Base-by-base conservation (phyloP, 2,329 filamentous ascomycete species). In the Pestalotiopsis fici region DNA sequence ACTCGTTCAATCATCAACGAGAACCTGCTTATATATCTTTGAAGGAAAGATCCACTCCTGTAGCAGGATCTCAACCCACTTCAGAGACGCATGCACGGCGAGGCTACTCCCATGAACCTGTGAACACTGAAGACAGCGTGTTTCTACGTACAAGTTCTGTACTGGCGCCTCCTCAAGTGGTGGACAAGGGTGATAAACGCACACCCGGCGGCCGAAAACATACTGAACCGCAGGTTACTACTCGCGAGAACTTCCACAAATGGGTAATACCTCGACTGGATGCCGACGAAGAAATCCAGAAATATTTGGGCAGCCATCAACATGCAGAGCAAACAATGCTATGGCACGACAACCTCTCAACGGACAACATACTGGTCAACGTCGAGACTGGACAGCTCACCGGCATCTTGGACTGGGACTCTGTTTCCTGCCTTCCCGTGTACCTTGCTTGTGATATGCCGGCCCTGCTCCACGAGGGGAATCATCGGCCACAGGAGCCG, bases 351-450 rank as follows among this genome's bases (percentile, higher is more conserved):
- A 72, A 75, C 35, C 69, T 80, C 3, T 78, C 74, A 3, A 54
- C 70, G 4, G 71, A 77, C 55, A 80, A 81, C 66, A 76, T 81
- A 21, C 69, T 80, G 7, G 75, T 81, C 2, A 73, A 80, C 6
- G 28, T 37, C 37, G 69, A 75, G 2, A 67, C 72, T 1, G 77
- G 77, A 9, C 39, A 71, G 12, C 65, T 80, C 7, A 71, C 70
- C 15, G 78, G 74, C 4, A 64, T 80, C 6, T 55, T 78, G n/a
- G 77, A 77, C 65, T 80, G 78, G 78, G 74, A 78, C 39, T 76
- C 74, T 62, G 70, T 79, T 7, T 73, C 76, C 2, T 74, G 73
- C 31, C 64, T 78, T 6, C 78, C 78, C 2, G 68, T 75, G 2
- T 74, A 74, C 68, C 70, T 74, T 39, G 73, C 74, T 7, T 78